Evolutionary conservation across 441 rosid species (phyloP), one percentile per base, ranked within the genome.

Genomic region (Manihot esculenta): DNA sequence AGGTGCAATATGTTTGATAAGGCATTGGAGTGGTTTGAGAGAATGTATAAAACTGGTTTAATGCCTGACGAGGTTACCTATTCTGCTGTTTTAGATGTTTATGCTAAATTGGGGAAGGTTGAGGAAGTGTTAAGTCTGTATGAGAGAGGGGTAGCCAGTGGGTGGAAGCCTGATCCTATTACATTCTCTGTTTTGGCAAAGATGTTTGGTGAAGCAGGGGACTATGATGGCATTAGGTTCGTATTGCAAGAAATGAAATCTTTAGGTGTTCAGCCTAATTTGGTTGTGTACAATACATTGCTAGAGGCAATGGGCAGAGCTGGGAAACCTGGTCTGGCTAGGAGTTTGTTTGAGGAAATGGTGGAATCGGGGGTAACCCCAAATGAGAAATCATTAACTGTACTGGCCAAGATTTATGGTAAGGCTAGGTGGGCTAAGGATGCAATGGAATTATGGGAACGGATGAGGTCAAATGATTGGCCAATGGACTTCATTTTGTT

Each of bases 21-120:
- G 75, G 97, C 99, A 38, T 82, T 94, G 53, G 92, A 92, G 59
- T 94, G 97, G 99, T 92, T 92, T 78, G 97, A 90, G 85, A 83
- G 92, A 66, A 90, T 94, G 97, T 90, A 92, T 65, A 88, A 76
- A 78, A 90, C 98, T 2, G 94, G 97, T 68, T 76, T 94, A 74
- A 94, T 90, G 97, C 99, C 97, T 66, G 97, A 92, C 82, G 97
- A 92, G 76, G 96, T 94, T 47, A 94, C 97, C 49, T 94, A 90
- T 74, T 94, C 96, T 2, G 91, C 93, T 12, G 77, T 87, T 81
- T 81, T 90, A 63, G 97, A 92, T 78, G 96, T 94, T 70, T 90
- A 92, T 78, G 94, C 91, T 10, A 87, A 88, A 82, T 81, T 85
- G 64, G 96, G 97, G 21, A 90, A 82, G 74, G 93, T 88, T 68